These are phyloP conservation scores for Hypoxylon sp. DNA, from an alignment of 2,329 filamentous ascomycete genomes.

Conservation along the genomic window DNA sequence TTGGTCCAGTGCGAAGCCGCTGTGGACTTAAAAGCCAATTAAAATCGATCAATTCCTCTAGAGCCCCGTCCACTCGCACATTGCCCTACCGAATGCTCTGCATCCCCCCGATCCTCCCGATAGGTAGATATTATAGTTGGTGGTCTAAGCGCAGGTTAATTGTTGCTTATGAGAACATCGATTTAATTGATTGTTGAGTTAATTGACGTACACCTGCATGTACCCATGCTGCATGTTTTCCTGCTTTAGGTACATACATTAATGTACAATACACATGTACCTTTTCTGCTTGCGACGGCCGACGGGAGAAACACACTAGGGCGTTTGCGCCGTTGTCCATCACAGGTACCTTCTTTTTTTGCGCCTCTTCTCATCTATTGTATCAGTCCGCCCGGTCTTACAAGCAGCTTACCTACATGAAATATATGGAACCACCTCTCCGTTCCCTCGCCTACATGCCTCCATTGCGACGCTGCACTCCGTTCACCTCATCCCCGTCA, in stretches of 20 bases:
- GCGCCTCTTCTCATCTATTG: conserved; percentile 4
- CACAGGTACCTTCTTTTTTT: conserved; percentile 2
- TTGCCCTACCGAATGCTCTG: conserved; percentile 34
- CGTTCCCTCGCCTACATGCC: conserved; percentile 30
- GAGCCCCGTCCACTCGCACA: conserved; percentile 11
- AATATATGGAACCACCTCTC: conserved; percentile 17
- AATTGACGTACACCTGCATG: conserved; percentile 26
- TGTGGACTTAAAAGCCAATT: conserved; percentile 30
- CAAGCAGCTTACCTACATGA: conserved; percentile 1
- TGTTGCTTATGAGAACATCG: too few species aligned
- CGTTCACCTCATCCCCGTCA: conserved; percentile 30
- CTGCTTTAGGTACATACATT: conserved; percentile 17
- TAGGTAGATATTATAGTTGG: too few species aligned
- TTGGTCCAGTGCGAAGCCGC: conserved; percentile 23
- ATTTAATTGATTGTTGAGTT: too few species aligned
- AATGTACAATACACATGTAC: neutral
- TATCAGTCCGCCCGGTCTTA: conserved; percentile 30
- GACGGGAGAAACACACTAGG: conserved; percentile 4
- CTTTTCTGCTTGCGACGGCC: neutral
- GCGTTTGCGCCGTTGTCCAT: conserved; percentile 19
- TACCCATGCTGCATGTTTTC: neutral
- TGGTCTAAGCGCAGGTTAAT: conserved; percentile 28
- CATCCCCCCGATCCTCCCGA: conserved; percentile 32
- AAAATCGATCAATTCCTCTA: conserved; percentile 1
- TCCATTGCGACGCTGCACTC: conserved; percentile 25